Percentiles rank a stretch among this genome's conserved stretches.
Evolutionary conservation across 1,284 basidiomycete genomes (phyloP).

Genomic region (Ganoderma sp.): DNA sequence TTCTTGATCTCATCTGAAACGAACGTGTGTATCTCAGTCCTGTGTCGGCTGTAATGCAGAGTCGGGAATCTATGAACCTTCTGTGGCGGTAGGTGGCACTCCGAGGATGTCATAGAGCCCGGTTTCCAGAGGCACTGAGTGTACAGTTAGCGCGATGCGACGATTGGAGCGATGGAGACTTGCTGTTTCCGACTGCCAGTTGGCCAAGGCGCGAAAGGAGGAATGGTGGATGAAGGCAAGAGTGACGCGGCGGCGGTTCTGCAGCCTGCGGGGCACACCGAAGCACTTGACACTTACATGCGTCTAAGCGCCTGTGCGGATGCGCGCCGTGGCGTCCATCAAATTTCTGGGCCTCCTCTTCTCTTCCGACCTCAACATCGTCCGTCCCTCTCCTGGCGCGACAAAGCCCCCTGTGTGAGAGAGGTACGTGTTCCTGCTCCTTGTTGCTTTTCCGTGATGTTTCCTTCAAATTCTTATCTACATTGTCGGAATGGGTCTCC

Average conservation of each 20-base stretch:
- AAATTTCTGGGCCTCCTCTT: conserved; percentile 22
- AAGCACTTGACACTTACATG: neutral
- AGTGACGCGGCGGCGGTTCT: conserved; percentile 4
- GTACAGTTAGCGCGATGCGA: neutral
- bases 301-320: neutral
- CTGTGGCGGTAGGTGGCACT: conserved; percentile 69
- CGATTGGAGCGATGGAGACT: neutral
- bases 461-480: conserved; percentile 71
- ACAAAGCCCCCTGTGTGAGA: neutral
- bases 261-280: conserved; percentile 1
- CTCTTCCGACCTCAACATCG: neutral
- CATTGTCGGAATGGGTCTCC: conserved; percentile 73
- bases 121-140: conserved; percentile 72
- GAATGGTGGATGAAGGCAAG: conserved; percentile 6
- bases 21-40: conserved; percentile 16
- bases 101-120: conserved; percentile 84
- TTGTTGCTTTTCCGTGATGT: conserved; percentile 53
- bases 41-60: conserved; percentile 6
- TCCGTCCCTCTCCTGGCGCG: neutral
- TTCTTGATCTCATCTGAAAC: conserved; percentile 85
- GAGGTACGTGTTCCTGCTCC: conserved; percentile 15
- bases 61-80: conserved; percentile 52
- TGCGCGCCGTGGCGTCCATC: conserved; percentile 9
- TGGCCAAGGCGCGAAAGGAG: neutral
- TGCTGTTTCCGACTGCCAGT: neutral